These are phyloP conservation scores for Coffea eugenioides DNA, from an alignment of 257 asterid species.

Conservation along the genomic window DNA sequence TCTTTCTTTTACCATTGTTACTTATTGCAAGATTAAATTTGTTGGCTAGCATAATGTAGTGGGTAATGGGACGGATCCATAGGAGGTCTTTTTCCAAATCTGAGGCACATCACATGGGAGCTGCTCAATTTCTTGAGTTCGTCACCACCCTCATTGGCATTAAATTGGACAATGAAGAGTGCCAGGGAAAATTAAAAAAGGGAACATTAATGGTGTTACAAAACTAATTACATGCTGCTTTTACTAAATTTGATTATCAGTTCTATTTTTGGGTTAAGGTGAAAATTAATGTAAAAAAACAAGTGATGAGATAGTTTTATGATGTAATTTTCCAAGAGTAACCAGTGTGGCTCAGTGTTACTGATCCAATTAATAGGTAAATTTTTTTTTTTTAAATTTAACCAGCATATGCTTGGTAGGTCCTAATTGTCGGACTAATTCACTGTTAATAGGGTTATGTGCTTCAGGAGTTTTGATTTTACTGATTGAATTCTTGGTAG, in stretches of 20 bases:
- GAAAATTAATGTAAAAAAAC: not conserved
- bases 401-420: not conserved
- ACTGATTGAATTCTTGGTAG: not conserved
- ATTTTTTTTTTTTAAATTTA: too few relatives aligned
- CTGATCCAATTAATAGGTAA: not conserved
- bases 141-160: not conserved
- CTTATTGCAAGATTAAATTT: too few relatives aligned
- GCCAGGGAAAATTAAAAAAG: not conserved
- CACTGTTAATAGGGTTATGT: not conserved
- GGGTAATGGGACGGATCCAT: not conserved
- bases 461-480: not conserved
- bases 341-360: too few relatives aligned
- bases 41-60: not conserved
- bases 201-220: not conserved
- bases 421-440: not conserved
- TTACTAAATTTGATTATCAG: not conserved
- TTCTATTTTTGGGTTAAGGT: not conserved
- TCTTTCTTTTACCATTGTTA: not conserved
- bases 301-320: not conserved
- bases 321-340: too few relatives aligned
- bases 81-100: not conserved
- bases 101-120: too few relatives aligned
- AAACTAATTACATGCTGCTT: not conserved
- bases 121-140: not conserved
- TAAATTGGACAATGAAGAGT: not conserved